These are phyloP conservation scores for Cyclotella sp. DNA, from an alignment of 108 stramenopile species.

Conservation along the genomic window DNA sequence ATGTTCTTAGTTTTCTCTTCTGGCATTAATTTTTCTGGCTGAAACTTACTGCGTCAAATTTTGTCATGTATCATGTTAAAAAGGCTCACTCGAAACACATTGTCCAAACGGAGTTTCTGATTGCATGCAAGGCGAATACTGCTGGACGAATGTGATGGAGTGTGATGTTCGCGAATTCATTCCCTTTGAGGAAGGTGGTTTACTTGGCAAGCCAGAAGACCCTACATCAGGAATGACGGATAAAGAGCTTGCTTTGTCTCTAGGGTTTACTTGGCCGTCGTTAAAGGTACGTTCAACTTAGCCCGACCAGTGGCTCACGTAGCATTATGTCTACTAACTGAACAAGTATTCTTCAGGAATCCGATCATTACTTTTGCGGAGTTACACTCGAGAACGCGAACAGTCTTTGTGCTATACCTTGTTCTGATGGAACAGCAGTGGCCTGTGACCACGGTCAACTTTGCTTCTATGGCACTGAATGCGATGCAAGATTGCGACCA, in stretches of 20 bases:
- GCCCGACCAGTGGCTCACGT: background rate
- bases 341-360: background rate
- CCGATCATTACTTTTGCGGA: conserved; percentile 43
- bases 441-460: conserved; percentile 16
- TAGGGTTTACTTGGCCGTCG: conserved; percentile 36
- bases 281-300: conserved; percentile 2
- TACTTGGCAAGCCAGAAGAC: conserved; percentile 13
- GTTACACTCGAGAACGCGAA: conserved; percentile 8
- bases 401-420: conserved; percentile 1
- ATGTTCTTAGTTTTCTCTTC: background rate
- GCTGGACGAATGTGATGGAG: conserved; percentile 24
- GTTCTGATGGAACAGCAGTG: conserved; percentile 27
- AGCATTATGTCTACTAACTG: background rate
- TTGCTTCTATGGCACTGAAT: conserved; percentile 29
- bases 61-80: background rate
- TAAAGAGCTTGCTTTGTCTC: conserved; percentile 17
- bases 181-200: conserved; percentile 22
- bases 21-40: background rate
- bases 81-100: conserved; percentile 34
- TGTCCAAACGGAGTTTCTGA: conserved; percentile 23
- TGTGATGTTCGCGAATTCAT: conserved; percentile 32
- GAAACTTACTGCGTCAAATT: too few species aligned
- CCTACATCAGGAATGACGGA: conserved; percentile 16
- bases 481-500: conserved; percentile 32
- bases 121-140: conserved; percentile 15